Percentiles rank a stretch among this genome's conserved stretches.
Evolutionary conservation across 2,329 filamentous ascomycete species (phyloP).

Genomic region (Verticillium isaacii): DNA sequence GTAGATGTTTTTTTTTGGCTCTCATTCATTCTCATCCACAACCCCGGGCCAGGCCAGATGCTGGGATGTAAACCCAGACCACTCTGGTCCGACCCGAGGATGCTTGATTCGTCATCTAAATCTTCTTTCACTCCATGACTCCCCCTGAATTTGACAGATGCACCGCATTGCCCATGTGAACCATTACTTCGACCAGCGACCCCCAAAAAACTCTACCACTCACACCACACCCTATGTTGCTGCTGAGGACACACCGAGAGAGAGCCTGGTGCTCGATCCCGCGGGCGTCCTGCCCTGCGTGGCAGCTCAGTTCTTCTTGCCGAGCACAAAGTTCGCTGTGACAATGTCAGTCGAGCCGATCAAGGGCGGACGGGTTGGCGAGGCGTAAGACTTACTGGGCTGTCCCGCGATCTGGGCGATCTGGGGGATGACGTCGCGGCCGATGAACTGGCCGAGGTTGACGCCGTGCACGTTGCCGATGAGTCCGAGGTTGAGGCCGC

Average conservation of each 20-base stretch:
- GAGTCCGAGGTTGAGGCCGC: constrained; percentile 22
- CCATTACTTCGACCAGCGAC: background rate
- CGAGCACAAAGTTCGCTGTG: background rate
- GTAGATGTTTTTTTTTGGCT: background rate
- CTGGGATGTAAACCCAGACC: background rate
- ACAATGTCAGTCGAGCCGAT: background rate
- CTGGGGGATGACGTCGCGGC: constrained; percentile 19
- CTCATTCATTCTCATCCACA: background rate
- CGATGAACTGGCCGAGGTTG: constrained; percentile 23
- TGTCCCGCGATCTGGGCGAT: constrained; percentile 20
- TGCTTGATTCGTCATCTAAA: background rate
- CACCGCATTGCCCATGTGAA: background rate
- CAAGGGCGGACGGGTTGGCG: background rate
- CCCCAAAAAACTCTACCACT: background rate
- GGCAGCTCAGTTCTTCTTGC: background rate
- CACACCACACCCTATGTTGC: background rate
- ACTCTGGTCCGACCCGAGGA: background rate
- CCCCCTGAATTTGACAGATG: background rate
- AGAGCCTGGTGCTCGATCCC: background rate
- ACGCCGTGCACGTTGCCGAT: constrained; percentile 20
- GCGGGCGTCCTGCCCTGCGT: background rate
- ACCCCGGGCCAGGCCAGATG: background rate
- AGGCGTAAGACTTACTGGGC: constrained; percentile 10
- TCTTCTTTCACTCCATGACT: background rate
- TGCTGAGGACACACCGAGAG: background rate